These are phyloP conservation scores for Pseudoturritis turrita DNA, from an alignment of 345 rosid genomes.

Conservation along the genomic window DNA sequence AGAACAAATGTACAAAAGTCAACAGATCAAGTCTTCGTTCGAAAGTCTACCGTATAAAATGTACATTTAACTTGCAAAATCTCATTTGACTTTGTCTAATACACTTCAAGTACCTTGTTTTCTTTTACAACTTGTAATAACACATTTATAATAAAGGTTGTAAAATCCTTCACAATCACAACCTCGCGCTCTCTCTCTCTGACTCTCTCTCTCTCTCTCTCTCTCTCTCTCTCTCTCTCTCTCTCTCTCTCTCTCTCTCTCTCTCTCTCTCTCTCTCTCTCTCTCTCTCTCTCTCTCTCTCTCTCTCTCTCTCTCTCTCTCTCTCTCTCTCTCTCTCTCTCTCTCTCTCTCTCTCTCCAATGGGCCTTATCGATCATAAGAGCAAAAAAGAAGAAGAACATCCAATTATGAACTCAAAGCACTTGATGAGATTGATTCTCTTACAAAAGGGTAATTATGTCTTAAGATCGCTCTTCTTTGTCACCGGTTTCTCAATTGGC, in stretches of 20 bases:
- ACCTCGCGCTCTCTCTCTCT: too few relatives aligned
- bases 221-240: not conserved
- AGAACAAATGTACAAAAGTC: not conserved
- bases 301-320: not conserved
- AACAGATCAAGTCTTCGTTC: not conserved
- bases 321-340: not conserved
- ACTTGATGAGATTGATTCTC: slow-evolving; percentile 7
- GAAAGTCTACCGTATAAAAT: not conserved
- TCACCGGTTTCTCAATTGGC: slow-evolving; percentile 43
- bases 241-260: not conserved
- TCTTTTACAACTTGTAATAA: slow-evolving; percentile 17
- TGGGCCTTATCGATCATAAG: slow-evolving; percentile 2
- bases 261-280: not conserved
- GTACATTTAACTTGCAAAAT: not conserved
- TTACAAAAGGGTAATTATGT: slow-evolving; percentile 7
- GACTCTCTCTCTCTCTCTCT: not conserved
- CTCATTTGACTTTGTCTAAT: slow-evolving; percentile 16
- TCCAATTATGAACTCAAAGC: slow-evolving; percentile 13
- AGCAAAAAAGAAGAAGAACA: slow-evolving; percentile 26
- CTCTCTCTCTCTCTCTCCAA: not conserved
- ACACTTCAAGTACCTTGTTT: not conserved
- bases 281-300: not conserved
- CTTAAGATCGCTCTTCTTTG: slow-evolving; percentile 25
- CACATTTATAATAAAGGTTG: slow-evolving; percentile 8
- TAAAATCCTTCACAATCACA: slow-evolving; percentile 5